phyloP scores from a whole-genome alignment of 2,329 filamentous ascomycete genomes.

The Claviceps quebecensis region DNA sequence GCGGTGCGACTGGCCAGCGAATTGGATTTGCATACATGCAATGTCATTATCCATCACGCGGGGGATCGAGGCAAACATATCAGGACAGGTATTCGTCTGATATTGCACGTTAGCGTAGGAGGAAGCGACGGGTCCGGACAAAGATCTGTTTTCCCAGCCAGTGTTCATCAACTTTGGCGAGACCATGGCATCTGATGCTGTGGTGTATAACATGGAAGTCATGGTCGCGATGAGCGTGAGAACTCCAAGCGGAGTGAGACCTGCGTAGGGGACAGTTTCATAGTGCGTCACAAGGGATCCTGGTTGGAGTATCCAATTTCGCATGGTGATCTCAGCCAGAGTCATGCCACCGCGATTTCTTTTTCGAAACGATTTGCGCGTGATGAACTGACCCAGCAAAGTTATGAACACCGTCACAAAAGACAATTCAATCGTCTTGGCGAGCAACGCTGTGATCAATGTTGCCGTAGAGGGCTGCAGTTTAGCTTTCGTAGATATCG shows the following conservation, averaged over 20 bases:
- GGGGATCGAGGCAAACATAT: slow-evolving; percentile 39
- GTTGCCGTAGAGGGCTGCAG: slow-evolving; percentile 51
- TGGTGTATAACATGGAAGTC: slow-evolving; percentile 58
- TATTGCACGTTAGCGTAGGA: slow-evolving; percentile 48
- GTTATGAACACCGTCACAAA: slow-evolving; percentile 68
- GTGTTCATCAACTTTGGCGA: slow-evolving; percentile 55
- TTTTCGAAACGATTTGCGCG: slow-evolving; percentile 49
- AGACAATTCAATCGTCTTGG: slow-evolving; percentile 64
- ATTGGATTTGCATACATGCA: slow-evolving; percentile 55
- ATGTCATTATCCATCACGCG: slow-evolving; percentile 17
- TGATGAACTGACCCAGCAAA: slow-evolving; percentile 61
- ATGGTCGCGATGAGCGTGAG: slow-evolving; percentile 49
- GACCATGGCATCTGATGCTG: slow-evolving; percentile 61
- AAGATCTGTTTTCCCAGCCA: slow-evolving; percentile 28
- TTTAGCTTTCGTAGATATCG: slow-evolving; percentile 37
- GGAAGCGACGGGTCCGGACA: slow-evolving; percentile 44
- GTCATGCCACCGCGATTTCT: slow-evolving; percentile 54
- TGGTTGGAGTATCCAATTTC: slow-evolving; percentile 59
- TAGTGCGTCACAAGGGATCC: slow-evolving; percentile 59
- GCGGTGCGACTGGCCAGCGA: slow-evolving; percentile 56
- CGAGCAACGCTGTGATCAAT: slow-evolving; percentile 51
- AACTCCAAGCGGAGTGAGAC: slow-evolving; percentile 46
- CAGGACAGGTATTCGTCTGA: slow-evolving; percentile 41
- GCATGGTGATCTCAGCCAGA: slow-evolving; percentile 65
- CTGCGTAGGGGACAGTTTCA: slow-evolving; percentile 50